Conservation (phyloP, 2,329 filamentous ascomycete genomes). For the Claviceps sorghi region DNA sequence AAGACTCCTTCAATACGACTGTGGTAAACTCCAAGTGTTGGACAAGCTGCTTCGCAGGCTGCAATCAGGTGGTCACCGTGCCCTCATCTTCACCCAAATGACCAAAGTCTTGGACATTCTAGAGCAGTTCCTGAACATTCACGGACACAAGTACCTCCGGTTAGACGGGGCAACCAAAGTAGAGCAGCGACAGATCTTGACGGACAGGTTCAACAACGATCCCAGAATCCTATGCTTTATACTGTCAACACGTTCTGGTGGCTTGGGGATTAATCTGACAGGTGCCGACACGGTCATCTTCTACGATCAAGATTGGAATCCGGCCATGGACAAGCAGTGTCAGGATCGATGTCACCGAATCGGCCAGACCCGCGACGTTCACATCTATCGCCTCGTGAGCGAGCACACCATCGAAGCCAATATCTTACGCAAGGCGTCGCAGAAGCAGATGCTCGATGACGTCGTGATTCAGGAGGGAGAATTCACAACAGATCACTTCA, state of each 20-base stretch:
- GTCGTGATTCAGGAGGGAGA: conserved; percentile 97
- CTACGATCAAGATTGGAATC: conserved; percentile 98
- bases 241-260: conserved; percentile 83
- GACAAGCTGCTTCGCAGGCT: conserved; percentile 75
- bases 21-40: conserved; percentile 84
- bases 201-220: conserved; percentile 94
- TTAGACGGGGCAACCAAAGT: conserved; percentile 94
- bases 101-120: conserved; percentile 95
- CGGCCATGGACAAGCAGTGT: conserved; percentile 98
- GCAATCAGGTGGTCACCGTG: conserved; percentile 80
- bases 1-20: conserved; percentile 91
- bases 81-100: conserved; percentile 98
- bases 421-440: conserved; percentile 87
- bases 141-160: conserved; percentile 90
- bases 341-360: conserved; percentile 96
- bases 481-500: conserved; percentile 94
- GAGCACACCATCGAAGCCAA: conserved; percentile 96
- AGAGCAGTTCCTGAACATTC: conserved; percentile 94
- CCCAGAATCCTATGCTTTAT: conserved; percentile 89
- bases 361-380: conserved; percentile 90
- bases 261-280: conserved; percentile 89
- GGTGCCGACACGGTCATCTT: conserved; percentile 97
- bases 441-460: conserved; percentile 95
- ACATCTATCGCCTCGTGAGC: conserved; percentile 89
- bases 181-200: conserved; percentile 87